Evolutionary conservation across 768 basidiomycete species (phyloP).

Genomic region (Tylopilus felleus): DNA sequence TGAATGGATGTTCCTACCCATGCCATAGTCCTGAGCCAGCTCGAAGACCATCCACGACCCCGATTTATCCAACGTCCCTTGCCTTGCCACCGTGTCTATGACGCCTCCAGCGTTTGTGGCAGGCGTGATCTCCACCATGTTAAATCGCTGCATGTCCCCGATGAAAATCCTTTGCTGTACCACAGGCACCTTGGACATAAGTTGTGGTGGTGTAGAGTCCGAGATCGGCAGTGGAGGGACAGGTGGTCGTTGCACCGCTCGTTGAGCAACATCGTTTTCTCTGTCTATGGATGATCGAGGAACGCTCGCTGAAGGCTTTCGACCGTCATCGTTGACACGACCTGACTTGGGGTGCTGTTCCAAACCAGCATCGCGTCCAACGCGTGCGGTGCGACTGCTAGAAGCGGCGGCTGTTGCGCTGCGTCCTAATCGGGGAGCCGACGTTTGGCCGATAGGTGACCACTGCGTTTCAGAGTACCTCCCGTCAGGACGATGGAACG

Average conservation of each 20-base stretch:
- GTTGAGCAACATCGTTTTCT: slow-evolving; percentile 22
- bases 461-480: slow-evolving; percentile 35
- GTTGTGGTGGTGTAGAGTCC: slow-evolving; percentile 35
- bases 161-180: slow-evolving; percentile 75
- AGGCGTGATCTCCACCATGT: slow-evolving; percentile 66
- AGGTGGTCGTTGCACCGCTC: slow-evolving; percentile 32
- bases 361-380: slow-evolving; percentile 14
- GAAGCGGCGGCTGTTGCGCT: slow-evolving; percentile 32
- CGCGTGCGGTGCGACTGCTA: slow-evolving; percentile 11
- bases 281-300: slow-evolving; percentile 24
- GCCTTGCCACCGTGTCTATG: slow-evolving; percentile 56
- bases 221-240: slow-evolving; percentile 37
- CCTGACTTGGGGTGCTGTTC: slow-evolving; percentile 20
- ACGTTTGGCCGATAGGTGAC: slow-evolving; percentile 28
- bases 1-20: slow-evolving; percentile 55
- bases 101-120: slow-evolving; percentile 73
- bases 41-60: slow-evolving; percentile 90
- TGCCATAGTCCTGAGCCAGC: slow-evolving; percentile 85
- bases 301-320: slow-evolving; percentile 18
- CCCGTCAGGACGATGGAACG: slow-evolving; percentile 54
- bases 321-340: slow-evolving; percentile 28
- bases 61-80: slow-evolving; percentile 63
- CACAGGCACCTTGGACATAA: slow-evolving; percentile 27
- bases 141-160: slow-evolving; percentile 70
- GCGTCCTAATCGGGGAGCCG: slow-evolving; percentile 33